A percentile compares a stretch with the other conserved stretches of the same genome.
phyloP scores from a whole-genome alignment of 768 basidiomycete species.

The Suillus hirtellus region DNA sequence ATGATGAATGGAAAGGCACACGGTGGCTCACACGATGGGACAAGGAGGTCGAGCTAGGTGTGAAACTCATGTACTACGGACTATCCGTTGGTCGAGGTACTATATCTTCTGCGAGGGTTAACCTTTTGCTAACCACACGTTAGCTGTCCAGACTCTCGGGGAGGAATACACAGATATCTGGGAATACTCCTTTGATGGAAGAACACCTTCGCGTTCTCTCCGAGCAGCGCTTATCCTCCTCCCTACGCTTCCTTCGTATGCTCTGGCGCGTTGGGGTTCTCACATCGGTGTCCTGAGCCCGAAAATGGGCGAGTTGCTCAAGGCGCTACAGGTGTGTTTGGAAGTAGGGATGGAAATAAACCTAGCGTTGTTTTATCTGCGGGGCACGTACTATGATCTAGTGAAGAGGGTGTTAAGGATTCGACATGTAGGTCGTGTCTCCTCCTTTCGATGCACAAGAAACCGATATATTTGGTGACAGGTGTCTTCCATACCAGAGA shows the following conservation, averaged over 20 bases:
- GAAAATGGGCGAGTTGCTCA: conserved; percentile 32
- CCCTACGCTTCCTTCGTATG: conserved; percentile 64
- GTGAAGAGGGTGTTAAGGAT: conserved; percentile 66
- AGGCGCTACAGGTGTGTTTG: conserved; percentile 48
- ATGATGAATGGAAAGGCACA: conserved; percentile 54
- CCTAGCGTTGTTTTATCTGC: conserved; percentile 77
- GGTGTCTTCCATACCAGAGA: conserved; percentile 73
- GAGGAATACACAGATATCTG: conserved; percentile 90
- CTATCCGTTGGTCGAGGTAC: conserved; percentile 76
- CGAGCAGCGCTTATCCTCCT: conserved; percentile 63
- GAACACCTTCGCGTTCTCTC: conserved; percentile 43
- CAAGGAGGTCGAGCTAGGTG: conserved; percentile 70
- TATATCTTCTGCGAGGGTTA: conserved; percentile 4
- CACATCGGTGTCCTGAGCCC: conserved; percentile 35
- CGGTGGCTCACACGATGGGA: conserved; percentile 81
- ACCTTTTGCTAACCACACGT: conserved; percentile 13
- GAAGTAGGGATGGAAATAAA: conserved; percentile 69
- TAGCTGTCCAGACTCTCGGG: conserved; percentile 82
- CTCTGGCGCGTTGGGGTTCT: conserved; percentile 52
- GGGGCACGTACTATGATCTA: conserved; percentile 77
- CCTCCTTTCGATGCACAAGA: neutral
- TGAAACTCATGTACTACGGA: conserved; percentile 71
- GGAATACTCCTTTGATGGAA: conserved; percentile 53
- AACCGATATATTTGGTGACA: conserved; percentile 27
- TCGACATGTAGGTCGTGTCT: conserved; percentile 53